Base-by-base conservation (phyloP, 1,139 yeast species). In the Fermentozyma sake region DNA sequence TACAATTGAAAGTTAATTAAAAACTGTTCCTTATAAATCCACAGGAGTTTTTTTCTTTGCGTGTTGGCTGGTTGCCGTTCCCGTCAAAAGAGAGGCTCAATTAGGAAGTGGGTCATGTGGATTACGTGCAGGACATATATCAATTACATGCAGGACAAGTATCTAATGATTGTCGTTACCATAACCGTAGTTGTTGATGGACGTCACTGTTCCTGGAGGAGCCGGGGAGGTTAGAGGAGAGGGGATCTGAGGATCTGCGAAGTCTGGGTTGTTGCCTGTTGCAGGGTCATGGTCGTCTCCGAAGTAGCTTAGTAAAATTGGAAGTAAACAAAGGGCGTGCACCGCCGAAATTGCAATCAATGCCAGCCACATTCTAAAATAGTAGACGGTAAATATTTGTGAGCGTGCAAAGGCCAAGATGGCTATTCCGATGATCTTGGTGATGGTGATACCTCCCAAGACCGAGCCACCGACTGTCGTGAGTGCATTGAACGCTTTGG, bases 291-390 rank as follows among this genome's bases (percentile, higher is more conserved):
- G 6, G n/a, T 18, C 24, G 12, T 22, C 24, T 9, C 24, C 24
- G 16, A 22, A 22, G 11, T 16, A 9, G 7, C 18, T 16, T 19
- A 89, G 61, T 15, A 81, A 50, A 3, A 85, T 74, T 0, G 98
- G 98, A 28, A 89, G 61, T 33, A 89, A 73, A 22, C 83, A 68
- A 30, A 91, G 66, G 2, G 94, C 75, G 49, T 89, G 96, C 1
- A 80, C 40, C 0, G 89, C 78, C 2, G 95, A 95, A 29, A 84
- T 64, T 3, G 80, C 40, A 7, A 91, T 81, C 38, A 91, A 64
- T 1, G 86, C 65, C n/a, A 84, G 61, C 97, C 97, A 91, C 96
- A 91, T 87, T 35, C 96, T 60, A 66, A 91, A 91, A 50, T 91
- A 91, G 52, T 85, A 91, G 1, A 91, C 75, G 39, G 87, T 94